phyloP scores from a whole-genome alignment of 768 basidiomycete genomes.

The Boletus eberwhitei region DNA sequence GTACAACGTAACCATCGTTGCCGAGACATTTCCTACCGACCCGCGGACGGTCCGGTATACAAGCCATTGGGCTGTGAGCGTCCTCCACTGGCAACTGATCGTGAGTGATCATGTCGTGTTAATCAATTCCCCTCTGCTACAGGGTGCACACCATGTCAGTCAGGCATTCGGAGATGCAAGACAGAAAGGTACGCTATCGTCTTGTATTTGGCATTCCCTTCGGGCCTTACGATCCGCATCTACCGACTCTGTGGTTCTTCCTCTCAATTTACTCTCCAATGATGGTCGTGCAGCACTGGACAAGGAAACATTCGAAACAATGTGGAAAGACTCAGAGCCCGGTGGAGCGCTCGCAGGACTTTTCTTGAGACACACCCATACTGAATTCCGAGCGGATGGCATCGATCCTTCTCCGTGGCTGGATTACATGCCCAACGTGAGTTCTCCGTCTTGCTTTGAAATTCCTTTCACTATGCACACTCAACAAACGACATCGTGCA shows the following conservation, averaged over 20 bases:
- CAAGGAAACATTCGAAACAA: conserved; percentile 65
- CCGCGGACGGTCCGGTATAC: conserved; percentile 72
- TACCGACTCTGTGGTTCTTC: background rate
- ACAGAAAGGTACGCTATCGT: conserved; percentile 48
- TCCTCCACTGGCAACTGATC: background rate
- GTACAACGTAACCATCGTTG: conserved; percentile 65
- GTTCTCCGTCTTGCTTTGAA: conserved; percentile 11
- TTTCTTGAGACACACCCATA: conserved; percentile 63
- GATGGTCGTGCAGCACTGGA: conserved; percentile 51
- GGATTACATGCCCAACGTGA: conserved; percentile 55
- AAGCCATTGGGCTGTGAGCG: conserved; percentile 76
- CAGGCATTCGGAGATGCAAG: conserved; percentile 47
- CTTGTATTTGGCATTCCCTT: background rate
- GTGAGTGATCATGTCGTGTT: background rate
- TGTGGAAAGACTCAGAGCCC: conserved; percentile 71
- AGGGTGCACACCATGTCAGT: conserved; percentile 83
- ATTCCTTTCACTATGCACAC: background rate
- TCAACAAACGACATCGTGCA: conserved; percentile 3
- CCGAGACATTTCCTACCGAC: conserved; percentile 71
- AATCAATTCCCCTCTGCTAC: background rate
- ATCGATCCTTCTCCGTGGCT: conserved; percentile 32
- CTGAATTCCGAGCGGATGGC: conserved; percentile 51
- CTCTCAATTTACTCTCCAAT: background rate
- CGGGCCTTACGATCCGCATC: background rate
- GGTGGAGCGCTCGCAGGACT: conserved; percentile 50